phyloP scores from a whole-genome alignment of 2,329 filamentous ascomycete species.

The Venturia effusa region DNA sequence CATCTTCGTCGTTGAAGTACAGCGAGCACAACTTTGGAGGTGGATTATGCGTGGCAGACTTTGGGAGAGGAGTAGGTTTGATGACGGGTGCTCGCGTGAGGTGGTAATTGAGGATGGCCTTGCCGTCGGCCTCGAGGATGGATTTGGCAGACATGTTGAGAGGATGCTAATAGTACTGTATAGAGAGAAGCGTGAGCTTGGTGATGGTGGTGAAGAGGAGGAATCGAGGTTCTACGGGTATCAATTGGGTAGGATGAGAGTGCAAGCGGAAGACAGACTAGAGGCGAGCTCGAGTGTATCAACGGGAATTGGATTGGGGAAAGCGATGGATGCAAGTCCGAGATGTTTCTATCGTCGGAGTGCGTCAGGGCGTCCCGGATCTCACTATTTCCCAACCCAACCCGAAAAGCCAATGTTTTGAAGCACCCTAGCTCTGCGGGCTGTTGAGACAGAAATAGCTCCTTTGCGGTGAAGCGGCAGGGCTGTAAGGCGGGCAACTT shows the following conservation, averaged over 20 bases:
- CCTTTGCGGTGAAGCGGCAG: not conserved
- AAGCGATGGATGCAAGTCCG: not conserved
- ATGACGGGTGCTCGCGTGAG: constrained; percentile 94
- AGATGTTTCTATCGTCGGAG: constrained; percentile 3
- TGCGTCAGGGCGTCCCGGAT: not conserved
- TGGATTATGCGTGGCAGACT: constrained; percentile 79
- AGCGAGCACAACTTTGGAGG: constrained; percentile 83
- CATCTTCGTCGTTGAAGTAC: constrained; percentile 82
- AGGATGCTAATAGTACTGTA: constrained; percentile 16
- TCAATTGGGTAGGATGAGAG: not conserved
- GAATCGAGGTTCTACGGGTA: not conserved
- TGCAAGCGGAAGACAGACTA: not conserved
- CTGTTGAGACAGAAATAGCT: constrained; percentile 8
- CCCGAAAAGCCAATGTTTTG: not conserved
- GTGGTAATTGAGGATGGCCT: constrained; percentile 99
- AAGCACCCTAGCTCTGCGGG: not conserved
- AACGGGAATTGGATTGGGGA: not conserved
- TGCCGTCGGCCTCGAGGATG: constrained; percentile 98
- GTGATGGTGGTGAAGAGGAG: constrained; percentile 10
- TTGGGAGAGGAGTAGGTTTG: constrained; percentile 90
- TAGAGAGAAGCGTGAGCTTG: constrained; percentile 17
- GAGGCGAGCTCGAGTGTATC: not conserved
- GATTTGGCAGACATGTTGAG: constrained; percentile 84
- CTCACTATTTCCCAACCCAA: constrained; percentile 2
- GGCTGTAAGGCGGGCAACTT: not conserved